Evolutionary conservation across 2,329 filamentous ascomycete genomes (phyloP).

Genomic region (Hymenoscyphus occultus): DNA sequence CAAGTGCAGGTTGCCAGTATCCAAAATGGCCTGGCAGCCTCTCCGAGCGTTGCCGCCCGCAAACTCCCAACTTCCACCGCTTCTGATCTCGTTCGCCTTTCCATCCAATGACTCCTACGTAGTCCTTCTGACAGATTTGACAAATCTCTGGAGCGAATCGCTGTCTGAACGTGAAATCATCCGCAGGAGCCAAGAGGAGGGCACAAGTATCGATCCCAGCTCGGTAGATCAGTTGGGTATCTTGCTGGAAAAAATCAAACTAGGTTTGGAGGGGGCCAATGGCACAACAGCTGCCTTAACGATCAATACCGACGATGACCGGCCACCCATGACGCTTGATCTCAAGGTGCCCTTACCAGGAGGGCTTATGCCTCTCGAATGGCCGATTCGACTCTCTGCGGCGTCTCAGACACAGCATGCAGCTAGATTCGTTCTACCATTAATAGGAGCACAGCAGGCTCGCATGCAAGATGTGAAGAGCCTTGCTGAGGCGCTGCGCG

Average conservation of each 20-base stretch:
- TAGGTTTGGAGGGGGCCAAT: conserved; percentile 46
- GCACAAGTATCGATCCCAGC: conserved; percentile 68
- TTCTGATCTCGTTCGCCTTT: conserved; percentile 62
- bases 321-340: conserved; percentile 39
- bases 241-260: conserved; percentile 61
- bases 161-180: conserved; percentile 61
- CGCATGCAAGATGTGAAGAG: conserved; percentile 43
- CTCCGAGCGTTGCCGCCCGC: conserved; percentile 22
- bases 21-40: conserved; percentile 30
- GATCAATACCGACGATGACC: conserved; percentile 41
- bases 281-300: conserved; percentile 44
- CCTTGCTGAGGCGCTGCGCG: conserved; percentile 44
- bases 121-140: conserved; percentile 68
- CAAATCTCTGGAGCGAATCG: conserved; percentile 68
- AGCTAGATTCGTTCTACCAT: conserved; percentile 46
- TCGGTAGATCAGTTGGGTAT: conserved; percentile 70
- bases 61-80: conserved; percentile 47
- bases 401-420: conserved; percentile 40
- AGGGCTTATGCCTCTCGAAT: conserved; percentile 61
- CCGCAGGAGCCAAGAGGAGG: conserved; percentile 57
- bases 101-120: conserved; percentile 53
- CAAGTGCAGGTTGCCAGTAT: conserved; percentile 17
- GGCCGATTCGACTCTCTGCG: conserved; percentile 57
- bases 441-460: conserved; percentile 44
- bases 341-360: conserved; percentile 59